Evolutionary conservation across 805 yeast species (phyloP), one percentile per base, ranked within the genome.

Genomic region (Candida nemodendra): DNA sequence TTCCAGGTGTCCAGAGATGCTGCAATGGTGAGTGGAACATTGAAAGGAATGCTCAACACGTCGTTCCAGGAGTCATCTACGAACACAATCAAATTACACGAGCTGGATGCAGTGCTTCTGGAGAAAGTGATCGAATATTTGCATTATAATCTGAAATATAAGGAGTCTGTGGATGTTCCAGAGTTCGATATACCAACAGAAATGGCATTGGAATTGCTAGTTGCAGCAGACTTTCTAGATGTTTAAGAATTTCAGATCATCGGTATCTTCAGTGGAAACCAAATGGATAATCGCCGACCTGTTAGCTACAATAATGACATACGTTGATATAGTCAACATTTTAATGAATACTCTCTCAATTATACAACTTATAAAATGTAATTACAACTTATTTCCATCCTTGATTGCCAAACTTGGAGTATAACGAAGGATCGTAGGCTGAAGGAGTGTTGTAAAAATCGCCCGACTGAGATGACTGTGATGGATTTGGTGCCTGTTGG

Each of bases 131-230:
- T 86, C 28, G 97, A 91, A 51, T 91, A 93, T 51, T 63, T 91
- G 23, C 80, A 84, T 56, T 90, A 85, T 56, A 79, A 84, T 51
- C 59, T 72, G 42, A 81, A 84, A 50, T 86, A 85, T 56, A 76
- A 71, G 45, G 78, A 76, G 34, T 74, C 70, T 0, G 78, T 75
- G 4, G 81, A 76, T 34, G 76, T 84, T 5, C 95, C 96, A 0
- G 93, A 85, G 38, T 93, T 93, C 61, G 84, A 84, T 25, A 78
- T 93, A 2, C 96, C 98, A 1, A 90, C 97, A 0, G 97, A 88
- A 49, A 75, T 91, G 78, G 96, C 98, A 0, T 66, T 91, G 44
- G 98, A 93, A 57, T 65, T 91, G 48, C 63, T 93, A 30, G 91
- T 93, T 25, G 96, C 95, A 18, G 96, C 98, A 2, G 99, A 93